phyloP scores from a whole-genome alignment of 1,284 basidiomycete species.

The Puccinia triticina region DNA sequence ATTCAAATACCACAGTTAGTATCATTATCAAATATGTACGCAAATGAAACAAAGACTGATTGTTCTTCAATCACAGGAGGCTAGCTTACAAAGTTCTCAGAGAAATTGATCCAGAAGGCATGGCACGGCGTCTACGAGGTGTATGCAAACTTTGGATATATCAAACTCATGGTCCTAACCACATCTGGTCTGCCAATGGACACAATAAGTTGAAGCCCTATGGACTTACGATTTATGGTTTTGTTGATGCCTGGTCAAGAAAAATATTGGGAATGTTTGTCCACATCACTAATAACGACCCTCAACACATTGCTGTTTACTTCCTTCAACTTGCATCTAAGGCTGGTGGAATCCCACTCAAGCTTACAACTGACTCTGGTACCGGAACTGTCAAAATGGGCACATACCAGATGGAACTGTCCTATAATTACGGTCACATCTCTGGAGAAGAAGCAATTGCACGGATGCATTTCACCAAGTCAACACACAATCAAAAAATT shows the following conservation, averaged over 20 bases:
- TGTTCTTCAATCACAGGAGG: background rate
- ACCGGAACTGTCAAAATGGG: slow-evolving; percentile 2
- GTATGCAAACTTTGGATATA: background rate
- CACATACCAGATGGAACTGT: background rate
- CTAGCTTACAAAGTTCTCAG: background rate
- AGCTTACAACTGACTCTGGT: background rate
- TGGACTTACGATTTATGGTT: background rate
- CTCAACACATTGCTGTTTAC: slow-evolving; percentile 9
- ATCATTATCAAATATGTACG: no score
- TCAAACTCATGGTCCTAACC: background rate
- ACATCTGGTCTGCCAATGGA: background rate
- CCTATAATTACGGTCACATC: background rate
- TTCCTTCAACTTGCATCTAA: background rate
- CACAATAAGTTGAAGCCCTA: background rate
- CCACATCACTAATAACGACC: slow-evolving; percentile 12
- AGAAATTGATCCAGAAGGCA: slow-evolving; percentile 8
- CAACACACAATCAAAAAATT: slow-evolving; percentile 16
- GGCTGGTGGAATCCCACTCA: slow-evolving; percentile 5
- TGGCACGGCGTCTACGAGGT: background rate
- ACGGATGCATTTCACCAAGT: background rate
- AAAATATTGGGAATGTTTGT: background rate
- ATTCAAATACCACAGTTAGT: no score
- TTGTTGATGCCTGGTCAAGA: no score
- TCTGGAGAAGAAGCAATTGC: background rate
- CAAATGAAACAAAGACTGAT: no score